phyloP scores from a whole-genome alignment of 176 grass and related monocot genomes.

The Hordeum vulgare region DNA sequence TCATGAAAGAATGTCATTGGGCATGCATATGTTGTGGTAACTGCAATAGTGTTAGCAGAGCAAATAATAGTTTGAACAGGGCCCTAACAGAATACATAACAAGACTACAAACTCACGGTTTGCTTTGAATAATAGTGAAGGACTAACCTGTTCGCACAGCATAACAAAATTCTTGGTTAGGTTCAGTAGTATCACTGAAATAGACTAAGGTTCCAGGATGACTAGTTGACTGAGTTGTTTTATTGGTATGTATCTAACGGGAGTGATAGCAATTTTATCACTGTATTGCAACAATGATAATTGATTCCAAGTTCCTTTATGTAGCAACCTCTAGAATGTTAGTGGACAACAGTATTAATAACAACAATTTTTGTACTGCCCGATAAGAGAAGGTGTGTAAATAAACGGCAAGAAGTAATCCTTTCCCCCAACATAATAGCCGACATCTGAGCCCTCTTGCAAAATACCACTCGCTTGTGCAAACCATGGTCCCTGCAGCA shows the following conservation, averaged over 20 bases:
- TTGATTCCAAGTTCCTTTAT: conserved; percentile 93
- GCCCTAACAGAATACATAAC: neutral
- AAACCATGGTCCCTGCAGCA: conserved; percentile 48
- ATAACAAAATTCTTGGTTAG: conserved; percentile 16
- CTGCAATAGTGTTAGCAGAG: conserved; percentile 38
- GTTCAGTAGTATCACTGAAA: neutral
- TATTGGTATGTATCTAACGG: neutral
- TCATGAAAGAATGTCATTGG: conserved; percentile 22
- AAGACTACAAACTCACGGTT: conserved; percentile 63
- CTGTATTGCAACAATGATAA: conserved; percentile 70
- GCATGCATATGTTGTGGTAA: conserved; percentile 98
- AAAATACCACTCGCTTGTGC: conserved; percentile 68
- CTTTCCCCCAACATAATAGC: conserved; percentile 79
- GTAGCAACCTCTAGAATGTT: conserved; percentile 78
- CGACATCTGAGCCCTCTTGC: conserved; percentile 58
- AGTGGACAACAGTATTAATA: conserved; percentile 9
- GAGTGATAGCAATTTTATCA: conserved; percentile 46
- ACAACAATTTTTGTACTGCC: neutral
- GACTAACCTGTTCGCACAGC: conserved; percentile 57
- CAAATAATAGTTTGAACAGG: conserved; percentile 3
- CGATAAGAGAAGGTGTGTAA: neutral
- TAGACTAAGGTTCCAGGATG: neutral
- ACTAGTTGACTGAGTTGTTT: neutral
- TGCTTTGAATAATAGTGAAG: conserved; percentile 82
- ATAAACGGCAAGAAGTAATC: conserved; percentile 18